phyloP scores from a whole-genome alignment of 2,329 filamentous ascomycete genomes.

The Ophiocordyceps australis region DNA sequence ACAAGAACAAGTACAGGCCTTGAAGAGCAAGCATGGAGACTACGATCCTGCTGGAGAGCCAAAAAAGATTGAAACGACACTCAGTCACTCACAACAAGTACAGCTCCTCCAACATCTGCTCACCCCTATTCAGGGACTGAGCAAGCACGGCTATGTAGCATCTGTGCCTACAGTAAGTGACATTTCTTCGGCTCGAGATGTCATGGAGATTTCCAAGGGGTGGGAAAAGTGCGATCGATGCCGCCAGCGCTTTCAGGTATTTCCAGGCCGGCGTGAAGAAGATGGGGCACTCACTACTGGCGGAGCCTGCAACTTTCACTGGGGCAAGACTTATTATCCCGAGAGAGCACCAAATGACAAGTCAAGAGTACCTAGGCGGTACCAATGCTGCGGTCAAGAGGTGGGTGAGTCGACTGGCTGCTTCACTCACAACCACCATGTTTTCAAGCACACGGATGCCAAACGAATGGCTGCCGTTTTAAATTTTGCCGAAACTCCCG shows the following conservation, averaged over 20 bases:
- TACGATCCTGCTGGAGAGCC: conserved; percentile 14
- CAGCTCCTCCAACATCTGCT: conserved; percentile 41
- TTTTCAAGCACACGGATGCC: conserved; percentile 67
- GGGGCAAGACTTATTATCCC: conserved; percentile 49
- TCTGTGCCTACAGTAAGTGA: conserved; percentile 45
- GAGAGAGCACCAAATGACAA: conserved; percentile 35
- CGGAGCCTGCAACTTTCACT: conserved; percentile 67
- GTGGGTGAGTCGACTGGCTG: conserved; percentile 63
- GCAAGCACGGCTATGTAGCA: conserved; percentile 58
- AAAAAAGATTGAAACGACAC: conserved; percentile 47
- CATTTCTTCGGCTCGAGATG: conserved; percentile 46
- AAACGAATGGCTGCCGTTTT: conserved; percentile 62
- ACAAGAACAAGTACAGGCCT: conserved; percentile 17
- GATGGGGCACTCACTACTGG: conserved; percentile 62
- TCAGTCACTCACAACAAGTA: conserved; percentile 51
- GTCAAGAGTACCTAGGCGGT: conserved; percentile 40
- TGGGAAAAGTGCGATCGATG: conserved; percentile 89
- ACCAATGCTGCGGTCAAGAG: conserved; percentile 61
- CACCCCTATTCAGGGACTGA: conserved; percentile 45
- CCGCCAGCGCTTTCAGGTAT: conserved; percentile 73
- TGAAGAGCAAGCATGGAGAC: conserved; percentile 9
- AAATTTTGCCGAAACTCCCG: conserved; percentile 65
- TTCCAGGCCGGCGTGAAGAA: conserved; percentile 61
- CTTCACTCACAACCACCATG: conserved; percentile 51
- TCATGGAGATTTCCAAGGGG: conserved; percentile 47